Percentiles rank a stretch among this genome's conserved stretches.
phyloP scores from a whole-genome alignment of 1,284 basidiomycete species.

The Laetiporus sulphureus region DNA sequence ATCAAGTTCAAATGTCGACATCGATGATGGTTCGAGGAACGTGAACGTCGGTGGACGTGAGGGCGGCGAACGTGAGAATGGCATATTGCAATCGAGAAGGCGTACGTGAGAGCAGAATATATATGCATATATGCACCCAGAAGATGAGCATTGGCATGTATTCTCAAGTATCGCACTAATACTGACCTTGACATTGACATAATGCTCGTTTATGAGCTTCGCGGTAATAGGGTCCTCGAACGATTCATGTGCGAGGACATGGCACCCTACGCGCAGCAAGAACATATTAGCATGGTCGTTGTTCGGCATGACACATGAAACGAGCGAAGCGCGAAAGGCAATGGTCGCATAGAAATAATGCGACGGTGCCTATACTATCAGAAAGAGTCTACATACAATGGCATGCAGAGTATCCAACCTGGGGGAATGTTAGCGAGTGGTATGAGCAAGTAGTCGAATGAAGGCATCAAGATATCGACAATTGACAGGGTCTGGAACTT shows the following conservation, averaged over 20 bases:
- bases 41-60: too few species aligned
- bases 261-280: slow-evolving; percentile 18
- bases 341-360: too few species aligned
- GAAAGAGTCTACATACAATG: slow-evolving; percentile 24
- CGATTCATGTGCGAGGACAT: slow-evolving; percentile 31
- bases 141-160: neutral
- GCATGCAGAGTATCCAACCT: slow-evolving; percentile 36
- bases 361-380: neutral
- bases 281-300: neutral
- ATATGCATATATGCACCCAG: too few species aligned
- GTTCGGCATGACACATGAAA: too few species aligned
- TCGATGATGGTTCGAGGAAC: too few species aligned
- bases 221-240: slow-evolving; percentile 36
- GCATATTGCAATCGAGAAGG: neutral
- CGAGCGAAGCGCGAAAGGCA: too few species aligned
- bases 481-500: neutral
- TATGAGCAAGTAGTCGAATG: too few species aligned
- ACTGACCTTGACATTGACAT: slow-evolving; percentile 34
- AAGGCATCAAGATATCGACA: too few species aligned
- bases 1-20: too few species aligned
- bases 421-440: neutral
- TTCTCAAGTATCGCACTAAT: neutral
- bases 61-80: neutral
- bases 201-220: slow-evolving; percentile 36
- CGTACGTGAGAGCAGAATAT: neutral